Base-by-base conservation (phyloP, 225 moss, liverwort and hornwort genomes). In the Polytrichum formosum region DNA sequence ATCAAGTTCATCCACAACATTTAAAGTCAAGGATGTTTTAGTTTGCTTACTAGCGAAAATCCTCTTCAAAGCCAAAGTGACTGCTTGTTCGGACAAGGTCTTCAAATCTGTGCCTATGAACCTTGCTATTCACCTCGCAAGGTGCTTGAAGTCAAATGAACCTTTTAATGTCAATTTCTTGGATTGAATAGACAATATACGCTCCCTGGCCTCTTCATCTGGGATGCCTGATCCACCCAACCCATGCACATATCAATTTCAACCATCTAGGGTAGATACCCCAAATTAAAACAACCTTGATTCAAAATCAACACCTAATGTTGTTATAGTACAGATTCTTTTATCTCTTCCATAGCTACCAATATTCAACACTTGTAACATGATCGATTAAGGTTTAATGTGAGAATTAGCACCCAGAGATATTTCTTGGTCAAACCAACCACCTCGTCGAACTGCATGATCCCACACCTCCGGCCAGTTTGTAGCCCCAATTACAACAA, bases 401-500 rank as follows among this genome's bases (percentile, higher is more conserved):
- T 13, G 13, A 46, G 46, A 46, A 46, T 2, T 46, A 16, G 13
- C 13, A 87, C 88, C 88, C 68, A 89, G 28, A 5, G 83, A 78
- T 67, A 89, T 85, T 65, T 89, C 88, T 10, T 85, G 75, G 73
- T 89, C 88, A 75, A 89, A 89, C 5, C 85, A 83, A 68, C 88
- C 85, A 5, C 85, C 85, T 69, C 88, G 67, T 53, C 88, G 82
- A 73, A 89, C 54, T 5, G 88, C 88, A 13, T 85, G 88, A 73
- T 89, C 88, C 68, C 85, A 78, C n/a, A 85, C 80, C 65, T 89
- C 88, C 7, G 88, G 88, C 55, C 85, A 80, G 76, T 89, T 89
- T 31, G 88, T 89, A 59, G 85, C 88, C 72, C 88, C 88, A 72
- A 85, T 89, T 6, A 89, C 88, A 66, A 89, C 82, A n/a, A 89